Evolutionary conservation across 2,329 filamentous ascomycete species (phyloP), one percentile per base, ranked within the genome.

Genomic region (Diaporthe ilicicola): DNA sequence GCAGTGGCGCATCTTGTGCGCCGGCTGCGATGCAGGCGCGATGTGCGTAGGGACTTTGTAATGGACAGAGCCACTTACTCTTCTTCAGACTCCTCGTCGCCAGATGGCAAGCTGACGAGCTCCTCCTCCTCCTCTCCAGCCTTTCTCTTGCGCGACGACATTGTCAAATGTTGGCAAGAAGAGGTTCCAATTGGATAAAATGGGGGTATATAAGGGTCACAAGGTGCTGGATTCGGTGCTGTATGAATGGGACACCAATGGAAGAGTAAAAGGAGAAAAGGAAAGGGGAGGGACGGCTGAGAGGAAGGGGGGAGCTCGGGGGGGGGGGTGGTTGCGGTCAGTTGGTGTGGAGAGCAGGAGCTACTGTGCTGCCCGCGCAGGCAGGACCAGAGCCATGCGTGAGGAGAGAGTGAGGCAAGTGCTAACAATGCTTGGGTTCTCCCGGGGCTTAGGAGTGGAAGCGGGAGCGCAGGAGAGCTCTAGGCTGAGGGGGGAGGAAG

Each of bases 101-200:
- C 85, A 72, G 86, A 86, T 67, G 86, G 86, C 68, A 88, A 84
- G 73, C 86, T 86, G 73, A 88, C 83, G 42, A 88, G 85, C 80
- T 87, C 85, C 71, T 87, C 85, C 77, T 86, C 84, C 74, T 86
- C 85, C 29, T 50, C 59, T 34, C 83, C 70, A 29, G 70, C 84
- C 82, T 86, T 86, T 82, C 85, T 85, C 85, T 88, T 88, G 77
- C 86, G 85, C 76, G 82, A 79, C 71, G 84, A 83, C 84, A 87
- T 87, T 73, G 70, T 80, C 71, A 46, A 65, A 70, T 48, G 56
- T 44, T 37, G 39, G 34, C 53, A 72, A 70, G 22, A 46, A 59
- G 34, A 39, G 65, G 24, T 61, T 70, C 76, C 77, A 79, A 81
- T 80, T 77, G 77, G 70, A 65, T 46, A 69, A 71, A 65, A 66